Base-by-base conservation (phyloP, 768 basidiomycete species). In the Leccinum longicurvipes region DNA sequence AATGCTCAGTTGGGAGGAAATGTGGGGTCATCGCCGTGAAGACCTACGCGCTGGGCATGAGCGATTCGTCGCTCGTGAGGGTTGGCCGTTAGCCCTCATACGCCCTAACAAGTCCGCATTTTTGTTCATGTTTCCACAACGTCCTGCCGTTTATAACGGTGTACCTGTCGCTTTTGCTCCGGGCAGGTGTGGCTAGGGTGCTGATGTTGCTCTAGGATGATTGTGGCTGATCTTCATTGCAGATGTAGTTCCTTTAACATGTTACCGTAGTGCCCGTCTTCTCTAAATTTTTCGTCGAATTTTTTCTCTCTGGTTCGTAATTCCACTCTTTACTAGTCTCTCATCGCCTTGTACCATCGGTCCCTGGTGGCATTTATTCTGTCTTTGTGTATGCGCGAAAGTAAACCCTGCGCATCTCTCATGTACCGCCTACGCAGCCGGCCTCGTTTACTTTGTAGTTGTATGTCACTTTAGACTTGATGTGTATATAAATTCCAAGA, bases 231-330 rank as follows among this genome's bases (percentile, higher is more conserved):
- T 34, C 32, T 21, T 34, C 28, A 39, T 42, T 25, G 11, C 21
- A 25, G 23, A 39, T 32, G n/a, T 17, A 54, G 58, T 58, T 44
- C 49, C 59, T n/a, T 56, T 53, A 50, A 50, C 59, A 55, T 53
- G 47, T 52, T 69, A 62, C 53, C 25, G 10, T 61, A 59, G 56
- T 60, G 50, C n/a, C n/a, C n/a, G n/a, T n/a, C n/a, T n/a, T n/a
- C 47, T 54, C n/a, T n/a, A n/a, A n/a, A n/a, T 23, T 46, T 57
- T 39, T 54, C 34, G 45, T 54, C 29, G 51, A 51, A 59, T 57
- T 46, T 51, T 50, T 32, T 48, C 3, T 50, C 34, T 32, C 47
- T 47, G 21, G 32, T 44, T 55, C 54, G 39, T 63, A 63, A 66
- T 66, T 47, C 47, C 59, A 60, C 8, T 32, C 28, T 53, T 44